Percentiles rank a stretch among this genome's conserved stretches.
phyloP scores from a whole-genome alignment of 1,284 basidiomycete genomes.

The Tylopilus orsonianus region DNA sequence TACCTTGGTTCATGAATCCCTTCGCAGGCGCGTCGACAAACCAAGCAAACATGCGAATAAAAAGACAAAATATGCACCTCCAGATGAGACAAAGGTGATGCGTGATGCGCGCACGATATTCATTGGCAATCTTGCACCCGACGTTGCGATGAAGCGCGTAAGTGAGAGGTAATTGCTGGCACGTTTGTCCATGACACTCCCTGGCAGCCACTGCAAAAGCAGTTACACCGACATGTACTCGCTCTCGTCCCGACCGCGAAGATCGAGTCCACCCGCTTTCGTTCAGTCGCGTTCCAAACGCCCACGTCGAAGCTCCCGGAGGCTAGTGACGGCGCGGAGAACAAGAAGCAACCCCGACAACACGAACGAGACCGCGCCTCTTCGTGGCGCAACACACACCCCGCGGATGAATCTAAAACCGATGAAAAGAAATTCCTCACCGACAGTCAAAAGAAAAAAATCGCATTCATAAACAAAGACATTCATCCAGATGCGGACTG shows the following conservation, averaged over 20 bases:
- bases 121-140: constrained; percentile 86
- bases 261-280: constrained; percentile 89
- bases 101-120: constrained; percentile 87
- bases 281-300: constrained; percentile 83
- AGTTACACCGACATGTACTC: constrained; percentile 72
- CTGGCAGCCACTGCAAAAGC: constrained; percentile 58
- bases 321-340: constrained; percentile 35
- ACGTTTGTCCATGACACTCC: constrained; percentile 5
- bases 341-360: constrained; percentile 39
- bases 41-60: constrained; percentile 12
- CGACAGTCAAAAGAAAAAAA: constrained; percentile 87
- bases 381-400: constrained; percentile 63
- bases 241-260: constrained; percentile 68
- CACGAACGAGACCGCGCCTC: constrained; percentile 63
- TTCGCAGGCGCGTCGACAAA: constrained; percentile 17
- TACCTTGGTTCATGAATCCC: constrained; percentile 38
- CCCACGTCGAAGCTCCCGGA: constrained; percentile 67
- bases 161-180: constrained; percentile 14
- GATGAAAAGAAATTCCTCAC: constrained; percentile 72
- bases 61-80: constrained; percentile 50
- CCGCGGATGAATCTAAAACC: constrained; percentile 43
- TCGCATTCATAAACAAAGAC: constrained; percentile 92
- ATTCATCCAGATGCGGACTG: constrained; percentile 72
- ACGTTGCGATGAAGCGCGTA: constrained; percentile 77
- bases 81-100: constrained; percentile 66